Evolutionary conservation across 1,284 basidiomycete genomes (phyloP).

Genomic region (Pascua guehoae): DNA sequence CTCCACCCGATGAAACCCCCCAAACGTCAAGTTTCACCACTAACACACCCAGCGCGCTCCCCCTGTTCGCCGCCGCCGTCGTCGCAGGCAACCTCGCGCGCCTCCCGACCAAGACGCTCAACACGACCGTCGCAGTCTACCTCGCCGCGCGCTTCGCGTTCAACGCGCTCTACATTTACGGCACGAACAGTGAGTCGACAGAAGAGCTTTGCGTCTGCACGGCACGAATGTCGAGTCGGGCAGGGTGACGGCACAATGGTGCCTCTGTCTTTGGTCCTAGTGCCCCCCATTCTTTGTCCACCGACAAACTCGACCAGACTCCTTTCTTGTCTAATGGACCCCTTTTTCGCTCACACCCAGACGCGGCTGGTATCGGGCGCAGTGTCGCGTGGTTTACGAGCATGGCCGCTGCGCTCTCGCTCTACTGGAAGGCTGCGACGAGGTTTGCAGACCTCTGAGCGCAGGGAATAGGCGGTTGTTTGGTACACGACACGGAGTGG

Average conservation of each 20-base stretch:
- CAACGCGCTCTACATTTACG: constrained; percentile 32
- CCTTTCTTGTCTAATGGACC: not conserved
- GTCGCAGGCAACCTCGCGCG: constrained; percentile 36
- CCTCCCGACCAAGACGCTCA: constrained; percentile 28
- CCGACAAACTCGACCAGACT: not conserved
- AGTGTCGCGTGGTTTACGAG: constrained; percentile 20
- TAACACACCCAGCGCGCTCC: constrained; percentile 7
- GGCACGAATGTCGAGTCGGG: too few relatives aligned
- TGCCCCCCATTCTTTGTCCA: too few relatives aligned
- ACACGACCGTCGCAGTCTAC: constrained; percentile 31
- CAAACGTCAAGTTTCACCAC: too few relatives aligned
- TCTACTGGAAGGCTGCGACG: constrained; percentile 28
- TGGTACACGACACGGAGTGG: not conserved
- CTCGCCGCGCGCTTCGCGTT: constrained; percentile 27
- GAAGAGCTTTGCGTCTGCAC: not conserved
- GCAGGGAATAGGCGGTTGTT: not conserved
- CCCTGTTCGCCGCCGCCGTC: constrained; percentile 29
- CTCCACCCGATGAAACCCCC: too few relatives aligned
- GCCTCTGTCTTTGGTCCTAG: not conserved
- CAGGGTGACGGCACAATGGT: too few relatives aligned
- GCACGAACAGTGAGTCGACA: constrained; percentile 25
- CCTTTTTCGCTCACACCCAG: constrained; percentile 12
- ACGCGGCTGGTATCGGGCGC: constrained; percentile 20
- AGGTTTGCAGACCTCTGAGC: not conserved
- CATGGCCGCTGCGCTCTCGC: constrained; percentile 13